A percentile compares a stretch with the other conserved stretches of the same genome.
Evolutionary conservation across 2,329 filamentous ascomycete species (phyloP).

Genomic region (Aspergillus vadensis): DNA sequence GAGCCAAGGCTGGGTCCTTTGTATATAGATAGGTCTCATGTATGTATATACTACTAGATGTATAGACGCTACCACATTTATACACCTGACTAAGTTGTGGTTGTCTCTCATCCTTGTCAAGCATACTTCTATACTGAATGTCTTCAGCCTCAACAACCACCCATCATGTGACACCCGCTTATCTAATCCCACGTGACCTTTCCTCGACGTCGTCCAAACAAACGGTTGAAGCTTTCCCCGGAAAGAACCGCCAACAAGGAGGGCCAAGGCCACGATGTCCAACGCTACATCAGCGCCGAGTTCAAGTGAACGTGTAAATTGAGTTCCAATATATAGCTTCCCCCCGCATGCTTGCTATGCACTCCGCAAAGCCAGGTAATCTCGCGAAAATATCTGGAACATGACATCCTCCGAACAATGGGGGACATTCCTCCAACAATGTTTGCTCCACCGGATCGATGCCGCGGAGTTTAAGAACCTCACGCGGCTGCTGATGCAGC

Average conservation of each 20-base stretch:
- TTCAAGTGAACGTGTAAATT: constrained; percentile 6
- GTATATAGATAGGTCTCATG: too few relatives aligned
- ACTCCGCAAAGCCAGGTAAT: background rate
- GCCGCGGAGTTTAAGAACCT: constrained; percentile 42
- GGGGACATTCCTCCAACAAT: constrained; percentile 40
- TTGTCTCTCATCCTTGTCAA: background rate
- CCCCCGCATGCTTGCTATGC: constrained; percentile 11
- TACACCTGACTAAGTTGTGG: background rate
- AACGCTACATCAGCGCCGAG: constrained; percentile 6
- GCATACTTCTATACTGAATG: background rate
- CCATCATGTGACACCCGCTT: constrained; percentile 7
- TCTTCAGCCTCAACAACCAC: too few relatives aligned
- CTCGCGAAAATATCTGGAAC: constrained; percentile 16
- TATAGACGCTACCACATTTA: background rate
- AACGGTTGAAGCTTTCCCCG: constrained; percentile 11
- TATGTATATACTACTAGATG: background rate
- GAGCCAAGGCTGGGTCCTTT: too few relatives aligned
- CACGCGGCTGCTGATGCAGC: constrained; percentile 36
- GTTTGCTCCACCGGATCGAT: constrained; percentile 41
- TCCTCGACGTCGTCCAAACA: constrained; percentile 11
- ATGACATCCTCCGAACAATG: constrained; percentile 39
- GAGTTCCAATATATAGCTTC: background rate
- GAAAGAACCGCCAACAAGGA: constrained; percentile 4
- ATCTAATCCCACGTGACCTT: constrained; percentile 12
- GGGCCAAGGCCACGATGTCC: constrained; percentile 15